Conservation (phyloP, 2,329 filamentous ascomycete species). For the Didymella segeticola region DNA sequence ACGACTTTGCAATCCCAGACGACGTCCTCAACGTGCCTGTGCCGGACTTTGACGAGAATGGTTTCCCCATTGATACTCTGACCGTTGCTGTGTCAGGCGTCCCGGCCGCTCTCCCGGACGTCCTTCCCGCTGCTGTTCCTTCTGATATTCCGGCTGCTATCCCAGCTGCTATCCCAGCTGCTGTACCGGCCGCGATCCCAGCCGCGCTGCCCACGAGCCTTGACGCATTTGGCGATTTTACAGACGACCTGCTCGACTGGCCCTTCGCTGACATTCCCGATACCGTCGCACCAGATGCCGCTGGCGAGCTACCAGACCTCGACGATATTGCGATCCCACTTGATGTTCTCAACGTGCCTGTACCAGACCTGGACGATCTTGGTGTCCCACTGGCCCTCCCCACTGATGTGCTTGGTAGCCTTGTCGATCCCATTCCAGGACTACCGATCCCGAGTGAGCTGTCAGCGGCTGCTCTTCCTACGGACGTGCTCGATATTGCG, state of each 20-base stretch:
- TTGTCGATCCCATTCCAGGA: neutral
- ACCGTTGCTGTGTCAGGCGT: neutral
- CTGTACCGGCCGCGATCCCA: neutral
- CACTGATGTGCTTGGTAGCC: neutral
- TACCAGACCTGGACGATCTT: no score
- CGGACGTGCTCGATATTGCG: neutral
- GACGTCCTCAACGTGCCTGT: slow-evolving; percentile 11
- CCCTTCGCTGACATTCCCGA: slow-evolving; percentile 2
- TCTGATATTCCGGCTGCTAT: neutral
- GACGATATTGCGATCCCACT: neutral
- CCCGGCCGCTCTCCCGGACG: neutral
- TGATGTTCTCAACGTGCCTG: neutral
- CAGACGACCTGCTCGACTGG: slow-evolving; percentile 1
- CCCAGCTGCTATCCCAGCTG: neutral
- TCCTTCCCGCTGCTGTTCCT: neutral
- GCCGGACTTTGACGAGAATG: slow-evolving; percentile 8
- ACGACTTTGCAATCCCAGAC: slow-evolving; percentile 3
- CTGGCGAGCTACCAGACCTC: slow-evolving; percentile 6
- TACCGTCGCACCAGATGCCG: neutral
- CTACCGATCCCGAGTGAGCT: no score
- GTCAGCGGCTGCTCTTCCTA: no score
- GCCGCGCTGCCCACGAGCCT: slow-evolving; percentile 5
- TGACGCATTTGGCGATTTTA: neutral
- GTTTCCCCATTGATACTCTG: neutral
- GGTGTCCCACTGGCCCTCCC: neutral